Evolutionary conservation across 2,329 filamentous ascomycete species (phyloP).

Genomic region (Cercospora sp.): DNA sequence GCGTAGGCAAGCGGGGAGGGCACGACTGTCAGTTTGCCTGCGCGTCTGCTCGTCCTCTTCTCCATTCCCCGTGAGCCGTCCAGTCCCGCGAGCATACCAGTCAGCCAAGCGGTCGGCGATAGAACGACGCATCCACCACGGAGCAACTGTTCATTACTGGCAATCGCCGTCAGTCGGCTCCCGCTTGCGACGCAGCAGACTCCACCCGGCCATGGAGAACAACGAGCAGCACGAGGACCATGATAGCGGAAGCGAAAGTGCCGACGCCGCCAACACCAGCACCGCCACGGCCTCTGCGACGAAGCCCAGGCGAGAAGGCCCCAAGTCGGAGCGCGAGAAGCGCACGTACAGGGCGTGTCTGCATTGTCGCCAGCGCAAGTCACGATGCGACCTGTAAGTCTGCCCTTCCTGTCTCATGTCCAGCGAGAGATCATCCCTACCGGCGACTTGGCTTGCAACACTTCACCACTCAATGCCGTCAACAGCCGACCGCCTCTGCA

Average conservation of each 20-base stretch:
- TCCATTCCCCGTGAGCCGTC: background rate
- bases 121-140: background rate
- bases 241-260: slow-evolving; percentile 7
- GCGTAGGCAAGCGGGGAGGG: background rate
- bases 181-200: background rate
- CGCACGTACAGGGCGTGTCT: slow-evolving; percentile 38
- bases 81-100: background rate
- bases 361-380: slow-evolving; percentile 39
- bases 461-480: slow-evolving; percentile 11
- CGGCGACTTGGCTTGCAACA: background rate
- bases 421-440: too few relatives aligned
- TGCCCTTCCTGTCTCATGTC: background rate
- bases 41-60: background rate
- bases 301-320: background rate
- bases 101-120: background rate
- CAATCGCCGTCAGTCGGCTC: slow-evolving; percentile 26
- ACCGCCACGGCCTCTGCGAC: background rate
- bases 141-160: background rate
- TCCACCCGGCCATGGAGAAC: slow-evolving; percentile 7
- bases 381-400: slow-evolving; percentile 38
- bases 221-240: slow-evolving; percentile 7
- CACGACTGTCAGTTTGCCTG: background rate
- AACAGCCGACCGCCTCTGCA: slow-evolving; percentile 9
- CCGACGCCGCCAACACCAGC: slow-evolving; percentile 18
- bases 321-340: slow-evolving; percentile 36